Base-by-base conservation (phyloP, 1,284 basidiomycete species). In the Microbotryum violaceum region DNA sequence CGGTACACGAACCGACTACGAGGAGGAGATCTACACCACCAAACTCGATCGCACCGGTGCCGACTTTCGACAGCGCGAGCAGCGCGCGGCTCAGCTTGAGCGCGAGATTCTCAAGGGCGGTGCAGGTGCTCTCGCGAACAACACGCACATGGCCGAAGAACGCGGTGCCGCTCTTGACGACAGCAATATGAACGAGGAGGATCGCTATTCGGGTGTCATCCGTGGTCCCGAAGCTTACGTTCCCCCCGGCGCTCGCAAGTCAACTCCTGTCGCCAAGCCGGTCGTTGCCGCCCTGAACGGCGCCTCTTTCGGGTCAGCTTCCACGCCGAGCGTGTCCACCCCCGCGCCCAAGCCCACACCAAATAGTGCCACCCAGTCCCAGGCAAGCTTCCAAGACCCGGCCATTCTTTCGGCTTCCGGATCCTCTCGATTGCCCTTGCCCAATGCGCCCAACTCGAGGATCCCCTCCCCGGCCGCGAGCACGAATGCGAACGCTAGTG, bases 11-110 rank as follows among this genome's bases (percentile, higher is more conserved):
- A 90, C 91, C 10, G 84, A 85, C 72, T 99, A 91, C 75, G 86
- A 97, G 72, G 94, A 99, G 77, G 88, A 93, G 63, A 74, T 87
- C 49, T 99, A 99, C 77, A 99, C 96, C 23, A 98, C 94, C 49
- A 91, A 86, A 78, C 81, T 98, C 55, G 91, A 98, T 75, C 84
- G 89, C 68, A 82, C 78, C 62, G 86, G 83, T 27, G 83, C 87
- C 31, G 91, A 93, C 75, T 97, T 83, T 76, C 89, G 88, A 77
- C 88, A 91, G 76, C 82, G 85, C 66, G 94, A 97, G 77, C 82
- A 85, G 66, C 84, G 87, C 73, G 96, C 96, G 6, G 88, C 88
- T 73, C 83, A 83, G 64, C 81, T 97, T 65, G 94, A 94, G 5
- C 86, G 86, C 68, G 92, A 98, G 77, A 98, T 97, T 69, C 80